Evolutionary conservation across 208 protist genomes (phyloP).

Genomic region (Naegleria gruberi): DNA sequence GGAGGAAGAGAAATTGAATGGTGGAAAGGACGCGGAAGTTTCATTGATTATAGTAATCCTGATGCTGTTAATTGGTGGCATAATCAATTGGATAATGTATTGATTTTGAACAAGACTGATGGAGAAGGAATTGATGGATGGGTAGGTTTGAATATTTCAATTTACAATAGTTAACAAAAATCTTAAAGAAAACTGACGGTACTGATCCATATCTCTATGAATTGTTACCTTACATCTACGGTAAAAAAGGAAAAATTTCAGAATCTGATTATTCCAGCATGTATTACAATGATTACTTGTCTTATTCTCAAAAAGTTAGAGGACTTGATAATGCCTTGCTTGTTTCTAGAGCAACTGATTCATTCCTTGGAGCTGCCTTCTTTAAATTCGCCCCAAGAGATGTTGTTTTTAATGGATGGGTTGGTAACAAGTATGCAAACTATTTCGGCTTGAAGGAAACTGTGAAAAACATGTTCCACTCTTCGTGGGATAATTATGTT

Average conservation of each 20-base stretch:
- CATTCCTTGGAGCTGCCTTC: background rate
- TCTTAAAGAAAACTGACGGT: background rate
- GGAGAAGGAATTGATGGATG: background rate
- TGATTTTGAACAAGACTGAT: background rate
- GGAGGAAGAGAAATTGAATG: background rate
- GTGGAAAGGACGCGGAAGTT: background rate
- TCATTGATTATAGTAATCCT: background rate
- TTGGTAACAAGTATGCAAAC: conserved; percentile 21
- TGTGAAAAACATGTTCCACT: conserved; percentile 33
- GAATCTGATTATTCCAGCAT: background rate
- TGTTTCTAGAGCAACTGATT: background rate
- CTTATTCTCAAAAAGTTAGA: background rate
- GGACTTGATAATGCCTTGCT: background rate
- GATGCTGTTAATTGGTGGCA: background rate
- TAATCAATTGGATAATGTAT: background rate
- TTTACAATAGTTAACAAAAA: background rate
- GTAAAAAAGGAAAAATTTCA: background rate
- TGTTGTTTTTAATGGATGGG: conserved; percentile 32
- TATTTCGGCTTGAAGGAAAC: conserved; percentile 22
- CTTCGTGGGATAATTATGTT: conserved; percentile 30
- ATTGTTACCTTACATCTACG: background rate
- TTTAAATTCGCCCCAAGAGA: conserved; percentile 26
- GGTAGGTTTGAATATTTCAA: background rate
- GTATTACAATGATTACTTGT: background rate
- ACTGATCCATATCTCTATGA: background rate